phyloP scores from a whole-genome alignment of 2,329 filamentous ascomycete genomes.

The Podosphaera fusca region DNA sequence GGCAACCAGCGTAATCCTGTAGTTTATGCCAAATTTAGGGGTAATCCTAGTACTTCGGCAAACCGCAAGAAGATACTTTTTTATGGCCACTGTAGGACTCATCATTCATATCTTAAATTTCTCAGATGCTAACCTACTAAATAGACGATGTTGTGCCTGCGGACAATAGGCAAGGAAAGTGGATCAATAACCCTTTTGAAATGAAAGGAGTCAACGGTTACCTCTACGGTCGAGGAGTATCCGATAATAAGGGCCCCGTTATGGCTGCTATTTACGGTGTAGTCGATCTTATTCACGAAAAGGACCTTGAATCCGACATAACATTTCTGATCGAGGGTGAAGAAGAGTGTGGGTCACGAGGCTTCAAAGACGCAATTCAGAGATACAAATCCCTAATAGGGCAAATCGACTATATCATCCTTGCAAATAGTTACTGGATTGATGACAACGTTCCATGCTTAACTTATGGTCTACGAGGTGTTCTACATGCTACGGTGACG shows the following conservation, averaged over 20 bases:
- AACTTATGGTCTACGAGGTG: constrained; percentile 81
- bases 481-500: constrained; percentile 78
- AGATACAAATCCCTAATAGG: constrained; percentile 69
- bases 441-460: constrained; percentile 88
- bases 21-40: constrained; percentile 74
- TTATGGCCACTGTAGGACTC: constrained; percentile 55
- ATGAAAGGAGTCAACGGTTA: constrained; percentile 78
- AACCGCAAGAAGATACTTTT: constrained; percentile 74
- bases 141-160: constrained; percentile 73
- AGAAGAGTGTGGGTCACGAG: constrained; percentile 81
- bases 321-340: constrained; percentile 92
- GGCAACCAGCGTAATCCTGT: constrained; percentile 62
- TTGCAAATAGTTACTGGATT: constrained; percentile 97
- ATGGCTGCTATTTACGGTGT: constrained; percentile 86
- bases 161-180: constrained; percentile 59
- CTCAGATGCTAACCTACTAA: constrained; percentile 1
- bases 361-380: constrained; percentile 65
- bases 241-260: constrained; percentile 92
- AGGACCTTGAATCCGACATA: constrained; percentile 65
- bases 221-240: constrained; percentile 84
- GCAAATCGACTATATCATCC: constrained; percentile 73
- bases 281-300: constrained; percentile 67
- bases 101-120: background rate
- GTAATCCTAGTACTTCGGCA: constrained; percentile 40
- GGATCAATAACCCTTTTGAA: constrained; percentile 74